These are phyloP conservation scores for Claviceps lovelessii DNA, from an alignment of 2,329 filamentous ascomycete species.

Conservation along the genomic window DNA sequence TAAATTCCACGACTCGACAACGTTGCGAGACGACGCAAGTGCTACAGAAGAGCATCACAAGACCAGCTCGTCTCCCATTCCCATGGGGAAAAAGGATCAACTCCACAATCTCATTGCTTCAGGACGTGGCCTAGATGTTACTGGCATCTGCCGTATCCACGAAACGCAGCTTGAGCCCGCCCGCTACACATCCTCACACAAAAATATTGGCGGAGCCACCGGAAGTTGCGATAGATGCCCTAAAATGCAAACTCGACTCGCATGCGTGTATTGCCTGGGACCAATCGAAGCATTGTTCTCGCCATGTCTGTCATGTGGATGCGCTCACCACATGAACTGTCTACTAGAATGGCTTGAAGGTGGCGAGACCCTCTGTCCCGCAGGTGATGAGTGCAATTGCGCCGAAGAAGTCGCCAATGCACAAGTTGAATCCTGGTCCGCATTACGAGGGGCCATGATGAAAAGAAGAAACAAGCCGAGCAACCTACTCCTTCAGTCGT, in stretches of 20 bases:
- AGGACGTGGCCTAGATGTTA: conserved; percentile 45
- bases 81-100: conserved; percentile 42
- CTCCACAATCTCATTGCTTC: conserved; percentile 35
- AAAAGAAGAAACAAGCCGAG: conserved; percentile 13
- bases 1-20: conserved; percentile 22
- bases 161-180: conserved; percentile 48
- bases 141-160: conserved; percentile 47
- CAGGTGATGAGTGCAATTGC: conserved; percentile 51
- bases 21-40: conserved; percentile 24
- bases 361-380: conserved; percentile 43
- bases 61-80: conserved; percentile 33
- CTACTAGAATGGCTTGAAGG: conserved; percentile 44
- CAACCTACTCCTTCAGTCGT: conserved; percentile 14
- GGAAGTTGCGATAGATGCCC: conserved; percentile 39
- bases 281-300: conserved; percentile 45
- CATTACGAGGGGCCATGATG: conserved; percentile 24
- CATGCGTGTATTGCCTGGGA: conserved; percentile 49
- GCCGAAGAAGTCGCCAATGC: conserved; percentile 40
- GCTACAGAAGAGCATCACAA: conserved; percentile 21
- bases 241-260: conserved; percentile 39
- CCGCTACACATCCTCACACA: conserved; percentile 28
- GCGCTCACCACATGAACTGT: conserved; percentile 45
- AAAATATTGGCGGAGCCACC: conserved; percentile 31
- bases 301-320: conserved; percentile 49
- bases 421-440: conserved; percentile 47